Evolutionary conservation across 2,329 filamentous ascomycete species (phyloP).

Genomic region (Botrytis hyacinthi): DNA sequence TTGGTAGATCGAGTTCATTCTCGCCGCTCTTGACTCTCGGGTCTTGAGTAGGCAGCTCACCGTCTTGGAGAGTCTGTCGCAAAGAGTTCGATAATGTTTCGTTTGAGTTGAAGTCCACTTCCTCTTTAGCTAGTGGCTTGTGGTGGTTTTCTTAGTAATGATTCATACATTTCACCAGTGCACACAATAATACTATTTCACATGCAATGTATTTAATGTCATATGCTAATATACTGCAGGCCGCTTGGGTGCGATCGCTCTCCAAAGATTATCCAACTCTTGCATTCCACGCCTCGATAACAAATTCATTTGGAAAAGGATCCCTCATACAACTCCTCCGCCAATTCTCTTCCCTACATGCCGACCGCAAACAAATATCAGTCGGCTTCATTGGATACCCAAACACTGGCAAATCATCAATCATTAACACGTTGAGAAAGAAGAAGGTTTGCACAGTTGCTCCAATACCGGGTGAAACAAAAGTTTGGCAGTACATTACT

Average conservation of each 20-base stretch:
- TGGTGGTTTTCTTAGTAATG: slow-evolving; percentile 98
- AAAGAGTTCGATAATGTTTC: slow-evolving; percentile 70
- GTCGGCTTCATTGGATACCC: slow-evolving; percentile 77
- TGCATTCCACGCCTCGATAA: slow-evolving; percentile 92
- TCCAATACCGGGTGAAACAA: slow-evolving; percentile 93
- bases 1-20: slow-evolving; percentile 87
- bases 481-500: slow-evolving; percentile 97
- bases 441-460: slow-evolving; percentile 94
- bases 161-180: slow-evolving; percentile 76
- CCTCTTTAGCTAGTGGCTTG: slow-evolving; percentile 56
- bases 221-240: slow-evolving; percentile 55
- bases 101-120: slow-evolving; percentile 96
- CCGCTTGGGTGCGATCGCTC: slow-evolving; percentile 84
- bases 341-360: slow-evolving; percentile 88
- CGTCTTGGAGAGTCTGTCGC: slow-evolving; percentile 84
- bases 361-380: slow-evolving; percentile 89
- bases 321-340: slow-evolving; percentile 87
- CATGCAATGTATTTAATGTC: slow-evolving; percentile 10
- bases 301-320: slow-evolving; percentile 95
- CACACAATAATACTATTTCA: not conserved
- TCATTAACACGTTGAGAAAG: slow-evolving; percentile 93
- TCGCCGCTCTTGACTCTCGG: slow-evolving; percentile 63
- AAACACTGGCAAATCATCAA: slow-evolving; percentile 93
- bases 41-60: slow-evolving; percentile 67
- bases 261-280: slow-evolving; percentile 92